Evolutionary conservation across 345 rosid genomes (phyloP).

Genomic region (Citrus reticulata): DNA sequence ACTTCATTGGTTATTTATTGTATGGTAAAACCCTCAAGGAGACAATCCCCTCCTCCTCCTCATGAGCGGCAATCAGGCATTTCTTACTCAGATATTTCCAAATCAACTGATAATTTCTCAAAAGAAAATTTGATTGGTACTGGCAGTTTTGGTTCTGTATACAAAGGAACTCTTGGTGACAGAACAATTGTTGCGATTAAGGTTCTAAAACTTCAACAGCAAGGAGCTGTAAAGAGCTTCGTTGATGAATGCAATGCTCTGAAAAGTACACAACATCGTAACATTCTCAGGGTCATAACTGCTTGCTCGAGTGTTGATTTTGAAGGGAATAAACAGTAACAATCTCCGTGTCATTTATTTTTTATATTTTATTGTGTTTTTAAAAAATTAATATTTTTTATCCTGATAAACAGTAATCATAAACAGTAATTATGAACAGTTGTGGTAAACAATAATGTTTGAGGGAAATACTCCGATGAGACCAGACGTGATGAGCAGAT

Average conservation of each 20-base stretch:
- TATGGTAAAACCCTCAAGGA: background rate
- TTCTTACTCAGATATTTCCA: conserved; percentile 11
- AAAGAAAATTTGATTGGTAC: conserved; percentile 20
- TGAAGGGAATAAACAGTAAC: conserved; percentile 10
- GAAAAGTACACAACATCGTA: conserved; percentile 19
- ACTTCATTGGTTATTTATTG: background rate
- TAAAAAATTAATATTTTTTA: too few relatives aligned
- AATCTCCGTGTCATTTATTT: too few relatives aligned
- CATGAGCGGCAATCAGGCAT: background rate
- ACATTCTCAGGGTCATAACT: conserved; percentile 17
- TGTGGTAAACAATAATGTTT: too few relatives aligned
- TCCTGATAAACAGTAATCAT: too few relatives aligned
- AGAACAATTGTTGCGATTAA: conserved; percentile 11
- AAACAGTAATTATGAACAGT: too few relatives aligned
- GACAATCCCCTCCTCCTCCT: background rate
- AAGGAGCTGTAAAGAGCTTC: conserved; percentile 26
- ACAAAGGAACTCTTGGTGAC: conserved; percentile 13
- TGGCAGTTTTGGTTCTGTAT: conserved; percentile 30
- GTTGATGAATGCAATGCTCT: conserved; percentile 21
- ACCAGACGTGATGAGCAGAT: too few relatives aligned
- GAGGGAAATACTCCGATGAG: too few relatives aligned
- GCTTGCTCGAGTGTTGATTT: conserved; percentile 20
- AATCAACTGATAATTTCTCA: conserved; percentile 19
- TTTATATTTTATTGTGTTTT: too few relatives aligned
- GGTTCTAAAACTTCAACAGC: conserved; percentile 26